Base-by-base conservation (phyloP, 208 protist genomes). In the Blastocrithidia nonstop region DNA sequence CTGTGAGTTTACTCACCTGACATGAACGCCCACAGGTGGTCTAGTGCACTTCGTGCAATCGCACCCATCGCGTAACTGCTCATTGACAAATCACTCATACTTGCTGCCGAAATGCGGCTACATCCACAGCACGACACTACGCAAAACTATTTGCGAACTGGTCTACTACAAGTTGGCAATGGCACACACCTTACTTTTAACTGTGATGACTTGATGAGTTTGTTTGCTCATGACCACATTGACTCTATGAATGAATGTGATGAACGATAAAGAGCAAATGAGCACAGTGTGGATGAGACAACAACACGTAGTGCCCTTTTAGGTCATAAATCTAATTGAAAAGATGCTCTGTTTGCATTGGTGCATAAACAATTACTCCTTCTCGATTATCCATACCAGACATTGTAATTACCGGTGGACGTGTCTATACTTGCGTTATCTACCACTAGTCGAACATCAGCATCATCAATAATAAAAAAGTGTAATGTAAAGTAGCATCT, bases 171-270 rank as follows among this genome's bases (percentile, higher is more conserved):
- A 47, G 54, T 91, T 4, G 76, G 67, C 3, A 80, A 87, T 54
- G 82, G 82, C n/a, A 70, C 71, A 7, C 72, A 90, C 43, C 37
- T 90, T n/a, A 85, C 75, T 16, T 31, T 90, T 3, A 73, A 90
- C 58, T 80, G 67, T 38, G 33, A 31, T 6, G 53, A 49, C 1
- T 44, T 83, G 7, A 41, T 13, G 4, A 19, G 28, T n/a, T 2
- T 3, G 3, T 9, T 36, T 3, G 13, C 32, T 15, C 3, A 57
- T n/a, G 13, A 45, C 19, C 9, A 43, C 22, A 9, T 36, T 15
- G 16, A 8, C 7, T n/a, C n/a, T n/a, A n/a, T n/a, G n/a, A n/a
- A n/a, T n/a, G n/a, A n/a, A n/a, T n/a, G n/a, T n/a, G n/a, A n/a
- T n/a, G n/a, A n/a, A n/a, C n/a, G n/a, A n/a, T n/a, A n/a, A n/a